phyloP scores from a whole-genome alignment of 2,329 filamentous ascomycete species.

The Fusarium pseudonygamai region DNA sequence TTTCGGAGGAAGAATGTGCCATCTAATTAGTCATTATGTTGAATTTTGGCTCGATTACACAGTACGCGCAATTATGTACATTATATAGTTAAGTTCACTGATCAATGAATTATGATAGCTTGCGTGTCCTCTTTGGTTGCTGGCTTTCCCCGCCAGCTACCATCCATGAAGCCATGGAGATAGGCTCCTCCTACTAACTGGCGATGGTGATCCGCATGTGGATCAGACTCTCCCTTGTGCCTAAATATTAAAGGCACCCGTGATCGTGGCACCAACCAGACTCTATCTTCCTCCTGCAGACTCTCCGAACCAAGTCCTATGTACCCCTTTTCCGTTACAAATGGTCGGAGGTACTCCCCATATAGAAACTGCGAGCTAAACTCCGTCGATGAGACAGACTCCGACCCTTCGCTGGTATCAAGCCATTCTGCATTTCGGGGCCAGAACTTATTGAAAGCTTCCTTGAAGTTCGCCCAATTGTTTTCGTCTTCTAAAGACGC shows the following conservation, averaged over 20 bases:
- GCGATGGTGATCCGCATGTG: background rate
- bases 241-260: background rate
- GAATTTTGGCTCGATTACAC: too few relatives aligned
- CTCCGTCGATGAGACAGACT: background rate
- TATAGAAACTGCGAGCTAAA: background rate
- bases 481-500: background rate
- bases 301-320: background rate
- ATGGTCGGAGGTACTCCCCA: background rate
- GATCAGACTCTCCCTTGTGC: background rate
- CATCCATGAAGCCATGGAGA: background rate
- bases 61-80: too few relatives aligned
- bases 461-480: background rate
- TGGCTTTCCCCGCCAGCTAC: background rate
- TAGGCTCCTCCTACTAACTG: background rate
- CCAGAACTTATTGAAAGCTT: background rate
- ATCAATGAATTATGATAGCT: background rate
- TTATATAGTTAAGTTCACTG: background rate
- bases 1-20: background rate
- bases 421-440: background rate
- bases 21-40: fast-evolving
- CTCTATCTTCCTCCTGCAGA: background rate
- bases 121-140: background rate
- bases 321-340: background rate
- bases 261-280: background rate
- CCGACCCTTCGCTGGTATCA: background rate